Conservation (phyloP, 352 stramenopile genomes). For the Phytopythium montanum region DNA sequence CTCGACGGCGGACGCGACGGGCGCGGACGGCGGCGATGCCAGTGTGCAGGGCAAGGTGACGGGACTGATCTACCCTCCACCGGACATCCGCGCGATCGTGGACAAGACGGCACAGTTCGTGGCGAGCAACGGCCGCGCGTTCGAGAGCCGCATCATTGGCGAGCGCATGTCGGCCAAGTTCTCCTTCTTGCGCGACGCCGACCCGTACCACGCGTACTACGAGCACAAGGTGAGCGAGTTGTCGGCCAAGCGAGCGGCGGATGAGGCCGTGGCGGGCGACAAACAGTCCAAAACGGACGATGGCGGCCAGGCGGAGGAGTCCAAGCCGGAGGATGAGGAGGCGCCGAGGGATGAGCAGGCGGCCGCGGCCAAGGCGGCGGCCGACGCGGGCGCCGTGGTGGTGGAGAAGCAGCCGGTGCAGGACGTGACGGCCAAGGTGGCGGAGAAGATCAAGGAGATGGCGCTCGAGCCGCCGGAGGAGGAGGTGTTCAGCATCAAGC, state of each 20-base stretch:
- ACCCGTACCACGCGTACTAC: constrained; percentile 99
- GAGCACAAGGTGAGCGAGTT: constrained; percentile 94
- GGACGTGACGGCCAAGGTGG: constrained; percentile 73
- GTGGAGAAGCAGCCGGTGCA: constrained; percentile 86
- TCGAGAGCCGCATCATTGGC: constrained; percentile 96
- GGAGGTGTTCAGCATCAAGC: constrained; percentile 85
- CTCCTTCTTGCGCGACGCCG: constrained; percentile 93
- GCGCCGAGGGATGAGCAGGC: constrained; percentile 11
- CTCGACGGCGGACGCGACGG: constrained; percentile 13
- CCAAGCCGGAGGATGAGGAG: not conserved
- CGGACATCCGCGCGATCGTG: constrained; percentile 96
- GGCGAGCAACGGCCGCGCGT: constrained; percentile 96
- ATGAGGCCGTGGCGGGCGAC: constrained; percentile 8
- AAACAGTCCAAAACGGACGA: constrained; percentile 13
- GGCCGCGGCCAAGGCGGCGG: constrained; percentile 22
- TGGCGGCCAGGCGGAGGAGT: not conserved
- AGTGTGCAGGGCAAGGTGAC: constrained; percentile 76
- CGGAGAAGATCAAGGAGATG: constrained; percentile 92
- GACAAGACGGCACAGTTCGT: constrained; percentile 99
- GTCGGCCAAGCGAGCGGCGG: constrained; percentile 41
- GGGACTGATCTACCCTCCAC: constrained; percentile 96
- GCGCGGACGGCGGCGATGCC: constrained; percentile 6
- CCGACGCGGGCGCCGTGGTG: constrained; percentile 40
- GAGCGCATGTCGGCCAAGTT: constrained; percentile 97
- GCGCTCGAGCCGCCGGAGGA: constrained; percentile 55